Conservation (phyloP, 768 basidiomycete genomes). For the Amanita exitialis region DNA sequence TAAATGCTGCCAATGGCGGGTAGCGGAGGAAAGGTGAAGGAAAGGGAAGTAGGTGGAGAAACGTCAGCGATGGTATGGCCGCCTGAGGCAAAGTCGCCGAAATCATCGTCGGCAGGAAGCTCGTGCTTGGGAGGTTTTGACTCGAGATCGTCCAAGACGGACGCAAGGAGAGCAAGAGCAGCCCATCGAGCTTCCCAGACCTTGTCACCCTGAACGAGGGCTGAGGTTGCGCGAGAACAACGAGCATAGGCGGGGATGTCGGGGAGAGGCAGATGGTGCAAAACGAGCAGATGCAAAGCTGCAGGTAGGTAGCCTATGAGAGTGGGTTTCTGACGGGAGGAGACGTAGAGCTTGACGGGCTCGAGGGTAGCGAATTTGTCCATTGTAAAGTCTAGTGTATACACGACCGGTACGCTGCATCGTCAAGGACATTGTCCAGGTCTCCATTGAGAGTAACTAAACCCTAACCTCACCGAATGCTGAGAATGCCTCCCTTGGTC, state of each 20-base stretch:
- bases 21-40: constrained; percentile 1
- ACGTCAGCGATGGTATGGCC: constrained; percentile 32
- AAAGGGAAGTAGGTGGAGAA: constrained; percentile 8
- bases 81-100: constrained; percentile 69
- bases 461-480: constrained; percentile 23
- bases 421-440: no score
- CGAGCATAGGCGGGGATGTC: constrained; percentile 74
- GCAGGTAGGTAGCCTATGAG: constrained; percentile 74
- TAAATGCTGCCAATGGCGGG: constrained; percentile 25
- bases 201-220: constrained; percentile 57
- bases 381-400: constrained; percentile 30
- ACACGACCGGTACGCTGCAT: no score
- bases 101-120: constrained; percentile 70
- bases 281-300: constrained; percentile 65
- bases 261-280: constrained; percentile 66
- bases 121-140: constrained; percentile 18
- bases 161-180: constrained; percentile 33
- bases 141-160: constrained; percentile 55
- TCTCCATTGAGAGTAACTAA: not conserved
- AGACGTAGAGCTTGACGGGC: constrained; percentile 48
- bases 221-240: constrained; percentile 51
- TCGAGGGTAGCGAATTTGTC: constrained; percentile 85
- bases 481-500: constrained; percentile 39
- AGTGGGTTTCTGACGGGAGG: constrained; percentile 2
- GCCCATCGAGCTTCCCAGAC: constrained; percentile 74